These are phyloP conservation scores for Lepiota brunneoincarnata DNA, from an alignment of 768 basidiomycete genomes.

Conservation along the genomic window DNA sequence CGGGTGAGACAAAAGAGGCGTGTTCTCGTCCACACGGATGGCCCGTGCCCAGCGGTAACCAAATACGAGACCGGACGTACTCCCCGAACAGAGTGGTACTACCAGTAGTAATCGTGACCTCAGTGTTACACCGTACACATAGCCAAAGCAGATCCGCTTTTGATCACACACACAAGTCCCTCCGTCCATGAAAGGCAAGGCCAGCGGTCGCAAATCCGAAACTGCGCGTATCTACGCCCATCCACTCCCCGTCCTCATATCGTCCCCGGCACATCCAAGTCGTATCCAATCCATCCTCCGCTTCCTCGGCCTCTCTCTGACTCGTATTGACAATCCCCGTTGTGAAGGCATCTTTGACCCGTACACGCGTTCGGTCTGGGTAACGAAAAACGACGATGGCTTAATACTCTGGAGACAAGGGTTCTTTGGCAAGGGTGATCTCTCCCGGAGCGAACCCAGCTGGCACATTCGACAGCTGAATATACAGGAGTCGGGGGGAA, in stretches of 20 bases:
- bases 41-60: no score
- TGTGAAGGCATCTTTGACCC: conserved; percentile 78
- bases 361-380: conserved; percentile 85
- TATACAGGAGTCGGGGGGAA: conserved; percentile 50
- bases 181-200: conserved; percentile 57
- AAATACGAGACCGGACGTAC: no score
- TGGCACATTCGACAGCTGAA: conserved; percentile 86
- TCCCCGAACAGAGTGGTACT: no score
- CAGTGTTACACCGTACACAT: no score
- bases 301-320: conserved; percentile 55
- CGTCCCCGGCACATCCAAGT: conserved; percentile 40
- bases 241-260: conserved; percentile 59
- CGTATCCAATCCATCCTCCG: conserved; percentile 45
- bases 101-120: no score
- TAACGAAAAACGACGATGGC: conserved; percentile 61
- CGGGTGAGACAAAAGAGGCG: no score
- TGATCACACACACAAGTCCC: no score
- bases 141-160: no score
- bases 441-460: conserved; percentile 92
- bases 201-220: conserved; percentile 52
- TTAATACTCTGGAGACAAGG: conserved; percentile 82
- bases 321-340: conserved; percentile 65
- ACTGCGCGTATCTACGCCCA: conserved; percentile 68
- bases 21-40: no score
- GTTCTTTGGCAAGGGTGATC: conserved; percentile 96